Evolutionary conservation across 2,329 filamentous ascomycete genomes (phyloP), one percentile per base, ranked within the genome.

Genomic region (Claviceps fusiformis): DNA sequence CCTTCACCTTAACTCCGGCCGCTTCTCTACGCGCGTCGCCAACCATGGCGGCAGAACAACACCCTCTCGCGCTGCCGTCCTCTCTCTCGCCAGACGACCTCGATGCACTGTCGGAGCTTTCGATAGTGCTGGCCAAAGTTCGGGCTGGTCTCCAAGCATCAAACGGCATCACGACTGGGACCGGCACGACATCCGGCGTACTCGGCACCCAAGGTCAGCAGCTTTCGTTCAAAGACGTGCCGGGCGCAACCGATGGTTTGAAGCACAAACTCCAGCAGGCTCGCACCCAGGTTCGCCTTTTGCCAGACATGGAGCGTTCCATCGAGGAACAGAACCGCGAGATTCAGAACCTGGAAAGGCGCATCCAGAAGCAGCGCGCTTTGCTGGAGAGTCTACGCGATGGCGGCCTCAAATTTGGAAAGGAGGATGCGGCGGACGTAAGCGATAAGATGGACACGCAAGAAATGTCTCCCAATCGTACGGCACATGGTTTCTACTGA

Each of bases 201-300:
- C 65, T 61, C 62, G 61, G 64, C 62, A 60, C 61, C 59, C 62
- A 68, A 57, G 67, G 71, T 55, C 63, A 68, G 63, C 65, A 67
- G 48, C 69, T 76, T 46, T 73, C 70, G 17, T 74, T 79, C 58
- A 95, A 95, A 68, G 86, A 95, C 62, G 80, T 97, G 17, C 82
- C 86, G 2, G 80, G 83, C 2, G 89, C 88, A 41, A 87, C 88
- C 1, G 87, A 89, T 64, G 79, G 80, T 41, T 76, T 96, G 62
- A 91, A 89, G 70, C 84, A 91, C 70, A 88, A 89, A 70, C 80
- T 97, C 56, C 86, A 90, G 67, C 85, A 85, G 61, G 90, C 91
- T 52, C 78, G 87, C 52, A 77, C 75, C 39, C 80, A 83, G 61
- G 74, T 90, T 53, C 75, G 77, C 64, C 73, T 74, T 33, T 68